Base-by-base conservation (phyloP, 2,329 filamentous ascomycete species). In the Colletotrichum echinochloae region DNA sequence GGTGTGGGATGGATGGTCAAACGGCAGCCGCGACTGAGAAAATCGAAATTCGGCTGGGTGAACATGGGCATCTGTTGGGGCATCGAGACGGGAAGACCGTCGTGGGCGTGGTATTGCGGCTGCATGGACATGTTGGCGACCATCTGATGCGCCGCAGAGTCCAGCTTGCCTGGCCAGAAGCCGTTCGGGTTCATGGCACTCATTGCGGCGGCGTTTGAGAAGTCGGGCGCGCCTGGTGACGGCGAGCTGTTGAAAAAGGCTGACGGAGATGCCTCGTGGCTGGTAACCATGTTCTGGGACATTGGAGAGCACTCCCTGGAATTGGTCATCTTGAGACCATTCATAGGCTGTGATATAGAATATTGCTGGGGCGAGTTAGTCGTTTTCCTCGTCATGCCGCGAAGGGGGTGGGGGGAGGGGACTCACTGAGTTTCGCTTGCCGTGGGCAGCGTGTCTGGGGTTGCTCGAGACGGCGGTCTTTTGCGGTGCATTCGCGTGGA, bases 1-100 rank as follows among this genome's bases (percentile, higher is more conserved):
- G 91, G 91, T 4, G 89, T 92, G 6, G 90, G 89, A 72, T 91
- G 86, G 52, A 93, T 88, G 16, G 86, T 87, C 48, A 93, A 79
- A 60, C 82, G 81, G 60, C 81, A 86, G 23, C 75, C 75, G 35
- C 78, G 74, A 23, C 74, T 76, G 54, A 80, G 54, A n/a, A 66
- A 81, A 46, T 74, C 78, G 55, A 77, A 81, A 14, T 75, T 68
- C 28, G 73, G 64, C 8, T 74, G 66, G 28, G 73, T 73, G 51
- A 76, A 72, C 54, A 77, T 74, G 28, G 78, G 66, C 68, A 79
- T 74, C 26, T 78, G 78, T 59, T 78, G 77, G 30, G 79, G 79
- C 33, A 81, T 75, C 7, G 79, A 33, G 33, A 70, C 60, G 6
- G 65, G 65, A 9, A 70, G 65, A 48, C 73, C 65, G 77, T 75